Evolutionary conservation across 2,329 filamentous ascomycete species (phyloP).

Genomic region (Epichloe glyceriae): DNA sequence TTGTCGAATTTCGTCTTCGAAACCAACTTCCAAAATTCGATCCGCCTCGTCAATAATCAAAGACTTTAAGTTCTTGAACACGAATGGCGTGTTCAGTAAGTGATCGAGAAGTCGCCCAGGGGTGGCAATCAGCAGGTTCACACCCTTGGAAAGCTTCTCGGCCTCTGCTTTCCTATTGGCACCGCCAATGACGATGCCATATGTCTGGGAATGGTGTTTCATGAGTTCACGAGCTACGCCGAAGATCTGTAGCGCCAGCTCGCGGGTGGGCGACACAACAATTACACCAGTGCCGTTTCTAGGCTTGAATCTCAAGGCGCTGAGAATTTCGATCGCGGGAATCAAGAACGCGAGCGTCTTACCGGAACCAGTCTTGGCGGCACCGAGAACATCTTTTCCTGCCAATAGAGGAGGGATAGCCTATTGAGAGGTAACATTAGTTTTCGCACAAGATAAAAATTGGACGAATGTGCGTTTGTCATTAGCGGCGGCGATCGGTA

Average conservation of each 20-base stretch:
- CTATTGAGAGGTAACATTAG: constrained; percentile 7
- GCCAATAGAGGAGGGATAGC: constrained; percentile 80
- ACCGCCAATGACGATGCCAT: constrained; percentile 91
- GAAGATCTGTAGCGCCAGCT: constrained; percentile 91
- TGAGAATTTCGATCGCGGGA: constrained; percentile 86
- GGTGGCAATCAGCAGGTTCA: constrained; percentile 89
- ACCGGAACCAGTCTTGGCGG: constrained; percentile 89
- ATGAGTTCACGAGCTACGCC: constrained; percentile 88
- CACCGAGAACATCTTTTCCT: constrained; percentile 84
- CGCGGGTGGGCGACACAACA: constrained; percentile 83
- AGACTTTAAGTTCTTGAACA: constrained; percentile 85
- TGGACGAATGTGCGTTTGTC: not conserved
- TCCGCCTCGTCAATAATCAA: constrained; percentile 95
- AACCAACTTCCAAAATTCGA: constrained; percentile 90
- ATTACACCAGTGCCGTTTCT: constrained; percentile 88
- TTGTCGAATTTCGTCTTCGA: constrained; percentile 96
- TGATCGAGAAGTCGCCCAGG: constrained; percentile 89
- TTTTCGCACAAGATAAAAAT: not conserved
- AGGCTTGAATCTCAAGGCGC: constrained; percentile 83
- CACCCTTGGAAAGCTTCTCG: constrained; percentile 86
- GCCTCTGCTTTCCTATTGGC: constrained; percentile 84
- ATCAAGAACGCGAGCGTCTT: constrained; percentile 94
- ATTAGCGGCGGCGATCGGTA: not conserved
- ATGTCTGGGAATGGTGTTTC: constrained; percentile 85
- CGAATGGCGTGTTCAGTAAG: constrained; percentile 81